Conservation (phyloP, 176 grass and related monocot genomes). For the Cenchrus purpureus region DNA sequence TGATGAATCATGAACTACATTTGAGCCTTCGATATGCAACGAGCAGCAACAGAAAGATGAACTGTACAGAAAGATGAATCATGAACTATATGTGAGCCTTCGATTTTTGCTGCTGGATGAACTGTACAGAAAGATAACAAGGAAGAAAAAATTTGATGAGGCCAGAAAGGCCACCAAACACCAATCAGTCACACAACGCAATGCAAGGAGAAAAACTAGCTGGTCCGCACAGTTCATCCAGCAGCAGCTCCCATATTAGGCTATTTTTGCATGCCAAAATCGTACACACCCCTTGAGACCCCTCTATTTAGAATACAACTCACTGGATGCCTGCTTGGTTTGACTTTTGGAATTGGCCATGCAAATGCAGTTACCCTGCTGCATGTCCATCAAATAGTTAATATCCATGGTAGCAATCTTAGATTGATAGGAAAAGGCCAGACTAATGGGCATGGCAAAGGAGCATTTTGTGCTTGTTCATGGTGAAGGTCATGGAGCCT, state of each 20-base stretch:
- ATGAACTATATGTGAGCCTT: too few relatives aligned
- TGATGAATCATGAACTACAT: not conserved
- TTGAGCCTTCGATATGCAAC: too few relatives aligned
- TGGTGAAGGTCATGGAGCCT: slow-evolving; percentile 68
- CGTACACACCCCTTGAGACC: slow-evolving; percentile 12
- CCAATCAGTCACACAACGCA: not conserved
- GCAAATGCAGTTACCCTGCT: slow-evolving; percentile 12
- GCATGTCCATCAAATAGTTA: slow-evolving; percentile 22
- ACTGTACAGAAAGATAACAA: not conserved
- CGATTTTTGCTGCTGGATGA: too few relatives aligned
- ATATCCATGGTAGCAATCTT: not conserved
- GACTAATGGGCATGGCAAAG: slow-evolving; percentile 4
- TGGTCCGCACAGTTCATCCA: not conserved
- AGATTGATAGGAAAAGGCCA: slow-evolving; percentile 4
- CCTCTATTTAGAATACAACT: slow-evolving; percentile 20
- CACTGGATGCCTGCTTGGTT: slow-evolving; percentile 15
- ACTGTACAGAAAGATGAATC: too few relatives aligned
- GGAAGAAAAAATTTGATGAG: not conserved
- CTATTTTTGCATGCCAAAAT: slow-evolving; percentile 11
- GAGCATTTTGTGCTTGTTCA: slow-evolving; percentile 62
- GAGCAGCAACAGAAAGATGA: too few relatives aligned
- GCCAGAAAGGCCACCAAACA: not conserved
- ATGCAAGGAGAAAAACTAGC: slow-evolving; percentile 9
- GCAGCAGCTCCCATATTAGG: not conserved
- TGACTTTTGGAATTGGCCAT: not conserved